Percentiles rank a stretch among this genome's conserved stretches.
Conservation (phyloP, 1,139 yeast species). For the Magnusiomyces fungicola region DNA sequence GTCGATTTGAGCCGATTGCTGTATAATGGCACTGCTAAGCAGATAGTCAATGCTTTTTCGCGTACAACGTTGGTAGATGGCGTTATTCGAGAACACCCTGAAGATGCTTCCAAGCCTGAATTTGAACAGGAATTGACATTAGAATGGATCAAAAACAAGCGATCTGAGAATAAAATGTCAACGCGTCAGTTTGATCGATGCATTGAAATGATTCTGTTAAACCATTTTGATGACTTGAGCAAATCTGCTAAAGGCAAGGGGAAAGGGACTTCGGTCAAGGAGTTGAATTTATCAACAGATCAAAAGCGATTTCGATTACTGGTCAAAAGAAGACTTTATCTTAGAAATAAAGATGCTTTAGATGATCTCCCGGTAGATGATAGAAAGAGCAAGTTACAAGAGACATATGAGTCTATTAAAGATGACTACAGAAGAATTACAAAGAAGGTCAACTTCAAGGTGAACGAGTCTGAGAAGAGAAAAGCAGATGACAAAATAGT, state of each 20-base stretch:
- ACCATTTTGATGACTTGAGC: slow-evolving; percentile 30
- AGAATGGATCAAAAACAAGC: slow-evolving; percentile 40
- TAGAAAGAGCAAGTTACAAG: slow-evolving; percentile 61
- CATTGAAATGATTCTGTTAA: slow-evolving; percentile 64
- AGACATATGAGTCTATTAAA: slow-evolving; percentile 60
- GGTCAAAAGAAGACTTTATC: slow-evolving; percentile 65
- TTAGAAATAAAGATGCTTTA: slow-evolving; percentile 74
- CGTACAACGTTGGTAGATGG: slow-evolving; percentile 11
- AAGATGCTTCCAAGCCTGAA: slow-evolving; percentile 15
- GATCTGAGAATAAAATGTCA: slow-evolving; percentile 52
- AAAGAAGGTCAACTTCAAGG: slow-evolving; percentile 51
- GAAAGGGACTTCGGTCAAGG: not conserved
- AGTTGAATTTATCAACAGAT: not conserved
- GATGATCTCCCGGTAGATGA: slow-evolving; percentile 55
- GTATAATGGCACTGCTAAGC: slow-evolving; percentile 28
- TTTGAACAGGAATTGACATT: slow-evolving; percentile 8
- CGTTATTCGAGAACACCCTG: slow-evolving; percentile 35
- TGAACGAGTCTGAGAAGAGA: slow-evolving; percentile 34
- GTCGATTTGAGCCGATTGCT: slow-evolving; percentile 58
- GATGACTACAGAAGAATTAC: slow-evolving; percentile 62
- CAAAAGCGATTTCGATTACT: slow-evolving; percentile 40
- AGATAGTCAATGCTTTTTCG: slow-evolving; percentile 4
- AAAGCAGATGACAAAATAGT: not conserved
- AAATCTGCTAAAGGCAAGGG: slow-evolving; percentile 14
- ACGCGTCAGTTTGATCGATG: slow-evolving; percentile 71